These are phyloP conservation scores for Cenococcum geophilum DNA, from an alignment of 495 filamentous ascomycete species.

Conservation along the genomic window DNA sequence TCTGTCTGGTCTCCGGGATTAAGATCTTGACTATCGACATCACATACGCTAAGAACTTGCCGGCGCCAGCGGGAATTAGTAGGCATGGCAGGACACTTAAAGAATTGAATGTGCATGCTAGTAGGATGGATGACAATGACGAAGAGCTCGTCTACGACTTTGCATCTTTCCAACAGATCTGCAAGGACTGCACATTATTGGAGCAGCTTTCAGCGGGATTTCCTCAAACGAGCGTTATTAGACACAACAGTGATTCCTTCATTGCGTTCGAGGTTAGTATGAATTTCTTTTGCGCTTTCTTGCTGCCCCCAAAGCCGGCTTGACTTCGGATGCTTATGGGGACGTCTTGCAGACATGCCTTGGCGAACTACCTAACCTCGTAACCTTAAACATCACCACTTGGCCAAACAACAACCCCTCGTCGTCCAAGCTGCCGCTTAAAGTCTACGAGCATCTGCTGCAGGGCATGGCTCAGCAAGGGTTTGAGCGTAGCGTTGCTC, in stretches of 20 bases:
- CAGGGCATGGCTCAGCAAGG: slow-evolving; percentile 31
- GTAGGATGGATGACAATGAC: slow-evolving; percentile 16
- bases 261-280: slow-evolving; percentile 31
- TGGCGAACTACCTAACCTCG: slow-evolving; percentile 29
- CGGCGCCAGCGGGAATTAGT: slow-evolving; percentile 34
- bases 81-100: slow-evolving; percentile 36
- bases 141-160: slow-evolving; percentile 38
- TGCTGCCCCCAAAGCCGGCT: background rate
- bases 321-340: slow-evolving; percentile 24
- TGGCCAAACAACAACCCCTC: slow-evolving; percentile 39
- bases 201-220: slow-evolving; percentile 37
- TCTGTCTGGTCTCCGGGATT: slow-evolving; percentile 39
- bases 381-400: slow-evolving; percentile 40
- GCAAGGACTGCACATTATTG: slow-evolving; percentile 33
- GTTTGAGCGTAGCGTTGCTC: slow-evolving; percentile 24
- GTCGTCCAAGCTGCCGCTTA: slow-evolving; percentile 30
- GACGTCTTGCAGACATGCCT: slow-evolving; percentile 28
- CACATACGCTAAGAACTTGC: slow-evolving; percentile 30
- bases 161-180: slow-evolving; percentile 34
- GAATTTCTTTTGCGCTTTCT: background rate
- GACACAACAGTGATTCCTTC: slow-evolving; percentile 29
- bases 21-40: slow-evolving; percentile 35
- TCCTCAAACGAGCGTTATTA: slow-evolving; percentile 32
- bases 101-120: slow-evolving; percentile 35
- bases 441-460: slow-evolving; percentile 37